Conservation (phyloP, 257 asterid species). For the Nyctanthes arbortristis region DNA sequence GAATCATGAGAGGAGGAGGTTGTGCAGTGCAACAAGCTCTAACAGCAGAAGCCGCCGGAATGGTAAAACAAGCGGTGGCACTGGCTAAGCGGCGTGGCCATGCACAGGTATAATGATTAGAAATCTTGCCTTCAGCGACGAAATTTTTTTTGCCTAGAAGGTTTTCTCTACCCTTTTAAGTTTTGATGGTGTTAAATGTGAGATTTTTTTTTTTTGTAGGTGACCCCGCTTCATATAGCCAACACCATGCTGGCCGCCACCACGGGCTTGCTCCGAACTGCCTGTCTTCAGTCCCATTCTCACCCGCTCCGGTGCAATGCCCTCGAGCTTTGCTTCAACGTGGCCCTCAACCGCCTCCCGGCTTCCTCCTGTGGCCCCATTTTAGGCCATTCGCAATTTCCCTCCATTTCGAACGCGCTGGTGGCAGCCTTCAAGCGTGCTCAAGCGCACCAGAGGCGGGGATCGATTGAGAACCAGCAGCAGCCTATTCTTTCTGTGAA, state of each 20-base stretch:
- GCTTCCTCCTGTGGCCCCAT: conserved; percentile 51
- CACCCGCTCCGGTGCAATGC: conserved; percentile 95
- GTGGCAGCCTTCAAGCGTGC: conserved; percentile 94
- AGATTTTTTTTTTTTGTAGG: too few species aligned
- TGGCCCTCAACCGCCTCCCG: conserved; percentile 86
- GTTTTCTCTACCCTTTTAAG: too few species aligned
- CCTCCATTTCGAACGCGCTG: conserved; percentile 79
- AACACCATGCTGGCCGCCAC: conserved; percentile 69
- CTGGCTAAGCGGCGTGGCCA: conserved; percentile 86
- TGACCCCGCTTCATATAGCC: conserved; percentile 93
- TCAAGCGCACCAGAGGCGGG: conserved; percentile 87
- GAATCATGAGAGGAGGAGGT: conserved; percentile 77
- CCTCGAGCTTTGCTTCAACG: conserved; percentile 93
- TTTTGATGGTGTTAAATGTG: too few species aligned
- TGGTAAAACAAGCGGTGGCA: conserved; percentile 63
- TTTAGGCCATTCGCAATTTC: conserved; percentile 37
- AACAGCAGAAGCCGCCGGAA: conserved; percentile 51
- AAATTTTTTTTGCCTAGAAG: too few species aligned
- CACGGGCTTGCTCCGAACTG: conserved; percentile 55
- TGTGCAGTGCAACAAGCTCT: conserved; percentile 66
- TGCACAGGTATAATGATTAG: too few species aligned
- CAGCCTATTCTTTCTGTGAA: conserved; percentile 62
- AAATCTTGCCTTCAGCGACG: too few species aligned
- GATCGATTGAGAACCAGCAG: conserved; percentile 63
- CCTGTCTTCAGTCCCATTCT: conserved; percentile 75